Evolutionary conservation across 306 rosid species (phyloP).

Genomic region (Myrica gale): DNA sequence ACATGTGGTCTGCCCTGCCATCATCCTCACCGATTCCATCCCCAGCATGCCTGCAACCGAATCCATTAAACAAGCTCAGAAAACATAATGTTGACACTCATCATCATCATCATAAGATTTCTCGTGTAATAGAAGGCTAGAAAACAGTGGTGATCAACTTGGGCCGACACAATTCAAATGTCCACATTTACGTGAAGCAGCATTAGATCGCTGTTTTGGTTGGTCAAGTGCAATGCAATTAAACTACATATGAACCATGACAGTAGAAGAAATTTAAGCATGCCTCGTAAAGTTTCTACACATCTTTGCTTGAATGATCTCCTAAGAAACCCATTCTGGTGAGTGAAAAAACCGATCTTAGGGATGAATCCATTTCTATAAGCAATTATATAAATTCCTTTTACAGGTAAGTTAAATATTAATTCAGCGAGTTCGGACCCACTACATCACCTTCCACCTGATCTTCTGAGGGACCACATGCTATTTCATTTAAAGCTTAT

Average conservation of each 20-base stretch:
- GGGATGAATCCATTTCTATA: not conserved
- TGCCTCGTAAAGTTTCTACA: not conserved
- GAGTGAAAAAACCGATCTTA: not conserved
- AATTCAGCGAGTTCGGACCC: not conserved
- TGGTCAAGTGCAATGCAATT: not conserved
- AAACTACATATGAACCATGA: not conserved
- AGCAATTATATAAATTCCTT: not conserved
- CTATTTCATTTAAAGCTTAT: not conserved
- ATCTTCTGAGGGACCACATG: not conserved
- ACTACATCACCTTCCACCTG: not conserved
- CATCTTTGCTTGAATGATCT: not conserved
- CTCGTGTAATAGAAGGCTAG: not conserved
- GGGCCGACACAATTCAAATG: not conserved
- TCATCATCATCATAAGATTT: too few species aligned
- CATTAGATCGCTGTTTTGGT: too few species aligned
- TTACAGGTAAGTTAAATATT: not conserved
- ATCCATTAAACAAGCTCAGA: not conserved
- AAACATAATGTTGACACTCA: not conserved
- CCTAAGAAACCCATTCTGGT: not conserved
- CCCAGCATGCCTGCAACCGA: slow-evolving; percentile 70
- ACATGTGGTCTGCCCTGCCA: slow-evolving; percentile 74
- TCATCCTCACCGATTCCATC: slow-evolving; percentile 70
- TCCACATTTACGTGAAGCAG: not conserved
- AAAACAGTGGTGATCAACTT: not conserved
- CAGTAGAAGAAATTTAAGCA: not conserved